Percentiles rank a stretch among this genome's conserved stretches.
These are phyloP conservation scores for Mesembryanthemum crystallinum DNA, from an alignment of 148 eudicot species.

Conservation along the genomic window DNA sequence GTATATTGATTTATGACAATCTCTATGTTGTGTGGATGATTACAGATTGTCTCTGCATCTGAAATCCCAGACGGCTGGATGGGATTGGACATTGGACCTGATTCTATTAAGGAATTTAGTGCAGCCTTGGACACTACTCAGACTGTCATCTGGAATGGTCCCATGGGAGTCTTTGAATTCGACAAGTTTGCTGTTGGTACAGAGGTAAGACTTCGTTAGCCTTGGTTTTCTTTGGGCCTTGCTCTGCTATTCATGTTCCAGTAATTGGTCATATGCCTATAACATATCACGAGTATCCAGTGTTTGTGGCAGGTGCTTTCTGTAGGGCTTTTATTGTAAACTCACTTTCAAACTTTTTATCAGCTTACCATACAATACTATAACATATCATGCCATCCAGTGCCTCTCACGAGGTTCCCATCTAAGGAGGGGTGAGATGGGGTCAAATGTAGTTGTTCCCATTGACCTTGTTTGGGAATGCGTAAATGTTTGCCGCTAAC, in stretches of 20 bases:
- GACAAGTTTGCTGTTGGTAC: constrained; percentile 77
- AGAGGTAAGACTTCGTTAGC: constrained; percentile 41
- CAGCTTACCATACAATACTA: too few species aligned
- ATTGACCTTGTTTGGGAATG: too few species aligned
- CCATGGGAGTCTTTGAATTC: constrained; percentile 94
- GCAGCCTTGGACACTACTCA: constrained; percentile 81
- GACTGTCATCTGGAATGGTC: constrained; percentile 95
- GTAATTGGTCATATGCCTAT: not conserved
- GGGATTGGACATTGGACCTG: constrained; percentile 97
- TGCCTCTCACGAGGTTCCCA: too few species aligned
- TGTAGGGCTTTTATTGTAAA: too few species aligned
- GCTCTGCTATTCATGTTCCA: not conserved
- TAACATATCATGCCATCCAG: too few species aligned
- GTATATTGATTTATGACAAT: not conserved
- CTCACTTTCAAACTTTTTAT: too few species aligned
- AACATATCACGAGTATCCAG: not conserved
- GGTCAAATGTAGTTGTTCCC: too few species aligned
- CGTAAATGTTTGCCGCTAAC: too few species aligned
- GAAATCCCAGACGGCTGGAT: constrained; percentile 94
- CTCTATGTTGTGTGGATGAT: constrained; percentile 11
- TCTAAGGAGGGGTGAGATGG: too few species aligned
- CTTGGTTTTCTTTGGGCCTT: not conserved
- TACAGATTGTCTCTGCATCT: constrained; percentile 78
- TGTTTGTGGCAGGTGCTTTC: not conserved
- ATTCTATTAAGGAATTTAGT: constrained; percentile 71